Conservation (phyloP, 768 basidiomycete species). For the Gyrodon lividus region DNA sequence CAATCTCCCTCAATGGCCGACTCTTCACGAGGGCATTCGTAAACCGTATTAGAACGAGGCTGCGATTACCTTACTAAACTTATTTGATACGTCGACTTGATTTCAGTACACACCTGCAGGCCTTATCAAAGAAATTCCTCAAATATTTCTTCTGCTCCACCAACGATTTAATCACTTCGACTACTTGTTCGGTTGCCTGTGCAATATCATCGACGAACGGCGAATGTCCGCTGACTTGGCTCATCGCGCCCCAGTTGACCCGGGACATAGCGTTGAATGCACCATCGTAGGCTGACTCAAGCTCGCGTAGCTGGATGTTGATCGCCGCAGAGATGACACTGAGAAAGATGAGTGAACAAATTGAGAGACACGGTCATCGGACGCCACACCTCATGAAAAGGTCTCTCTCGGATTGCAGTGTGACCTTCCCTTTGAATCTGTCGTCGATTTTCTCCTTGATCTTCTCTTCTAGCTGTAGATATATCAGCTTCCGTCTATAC, state of each 20-base stretch:
- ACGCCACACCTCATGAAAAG: conserved; percentile 75
- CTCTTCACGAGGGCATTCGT: conserved; percentile 88
- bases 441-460: conserved; percentile 79
- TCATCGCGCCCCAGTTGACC: conserved; percentile 73
- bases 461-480: conserved; percentile 81
- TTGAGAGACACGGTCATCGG: not conserved
- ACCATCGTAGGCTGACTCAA: conserved; percentile 82
- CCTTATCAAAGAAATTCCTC: conserved; percentile 91
- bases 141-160: conserved; percentile 95
- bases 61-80: conserved; percentile 28
- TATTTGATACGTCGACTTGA: not conserved
- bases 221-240: conserved; percentile 86
- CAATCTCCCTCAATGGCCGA: conserved; percentile 86
- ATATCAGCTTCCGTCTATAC: not conserved
- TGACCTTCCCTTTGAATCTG: conserved; percentile 75
- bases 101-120: conserved; percentile 63
- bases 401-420: conserved; percentile 83
- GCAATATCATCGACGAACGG: conserved; percentile 77
- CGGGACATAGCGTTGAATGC: conserved; percentile 75
- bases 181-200: conserved; percentile 69
- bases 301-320: conserved; percentile 73
- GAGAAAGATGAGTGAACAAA: conserved; percentile 1
- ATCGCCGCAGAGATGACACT: conserved; percentile 88
- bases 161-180: conserved; percentile 72
- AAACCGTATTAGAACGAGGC: conserved; percentile 82